phyloP scores from a whole-genome alignment of 2,329 filamentous ascomycete species.

The Fonsecaea nubica region DNA sequence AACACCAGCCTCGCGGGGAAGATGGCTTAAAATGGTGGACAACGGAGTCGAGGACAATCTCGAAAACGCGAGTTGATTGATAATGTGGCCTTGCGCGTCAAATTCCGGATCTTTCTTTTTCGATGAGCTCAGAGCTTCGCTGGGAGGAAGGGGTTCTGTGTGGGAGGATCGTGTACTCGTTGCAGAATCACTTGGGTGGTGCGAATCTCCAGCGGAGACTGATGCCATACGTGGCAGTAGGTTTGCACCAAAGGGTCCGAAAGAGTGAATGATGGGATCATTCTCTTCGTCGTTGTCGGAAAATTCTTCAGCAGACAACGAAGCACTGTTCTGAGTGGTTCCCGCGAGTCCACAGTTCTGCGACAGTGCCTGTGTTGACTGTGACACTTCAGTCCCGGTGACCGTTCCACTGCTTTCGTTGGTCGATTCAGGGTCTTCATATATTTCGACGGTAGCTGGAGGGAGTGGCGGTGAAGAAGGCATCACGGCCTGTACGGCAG shows the following conservation, averaged over 20 bases:
- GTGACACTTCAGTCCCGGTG: slow-evolving; percentile 20
- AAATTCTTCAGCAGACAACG: slow-evolving; percentile 56
- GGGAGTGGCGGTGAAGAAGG: slow-evolving; percentile 48
- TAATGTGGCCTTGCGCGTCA: slow-evolving; percentile 74
- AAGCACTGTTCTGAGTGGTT: slow-evolving; percentile 22
- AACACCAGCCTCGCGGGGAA: slow-evolving; percentile 63
- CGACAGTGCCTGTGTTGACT: slow-evolving; percentile 44
- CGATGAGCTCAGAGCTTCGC: slow-evolving; percentile 41
- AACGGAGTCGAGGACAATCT: slow-evolving; percentile 89
- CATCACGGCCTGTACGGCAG: slow-evolving; percentile 57
- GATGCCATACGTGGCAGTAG: slow-evolving; percentile 81
- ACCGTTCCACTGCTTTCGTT: slow-evolving; percentile 18
- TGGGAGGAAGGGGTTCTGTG: slow-evolving; percentile 46
- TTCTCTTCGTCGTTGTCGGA: slow-evolving; percentile 91
- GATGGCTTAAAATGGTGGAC: slow-evolving; percentile 84
- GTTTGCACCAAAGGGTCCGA: slow-evolving; percentile 87
- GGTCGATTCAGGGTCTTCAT: slow-evolving; percentile 65
- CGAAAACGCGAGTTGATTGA: slow-evolving; percentile 95
- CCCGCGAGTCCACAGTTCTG: slow-evolving; percentile 40
- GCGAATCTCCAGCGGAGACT: slow-evolving; percentile 71
- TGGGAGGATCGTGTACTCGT: slow-evolving; percentile 43
- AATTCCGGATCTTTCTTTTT: slow-evolving; percentile 48
- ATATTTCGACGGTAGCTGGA: slow-evolving; percentile 62
- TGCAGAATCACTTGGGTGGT: slow-evolving; percentile 43
- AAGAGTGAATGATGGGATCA: slow-evolving; percentile 89